phyloP scores from a whole-genome alignment of 345 rosid species.

The Ricinus communis region DNA sequence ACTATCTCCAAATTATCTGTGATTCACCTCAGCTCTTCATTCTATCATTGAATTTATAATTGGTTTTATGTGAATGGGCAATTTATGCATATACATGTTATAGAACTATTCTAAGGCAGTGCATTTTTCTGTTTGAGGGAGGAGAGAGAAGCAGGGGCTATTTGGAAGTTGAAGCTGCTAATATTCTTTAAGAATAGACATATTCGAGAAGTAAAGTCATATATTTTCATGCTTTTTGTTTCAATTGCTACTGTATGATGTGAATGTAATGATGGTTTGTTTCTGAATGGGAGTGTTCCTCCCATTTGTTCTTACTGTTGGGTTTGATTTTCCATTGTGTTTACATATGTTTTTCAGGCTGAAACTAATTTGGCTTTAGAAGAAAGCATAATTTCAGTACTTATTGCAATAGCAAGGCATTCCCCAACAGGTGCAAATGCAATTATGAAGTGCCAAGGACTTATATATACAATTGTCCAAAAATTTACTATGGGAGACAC shows the following conservation, averaged over 20 bases:
- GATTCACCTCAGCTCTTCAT: neutral
- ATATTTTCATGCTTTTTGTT: neutral
- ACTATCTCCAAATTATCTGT: neutral
- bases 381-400: constrained; percentile 60
- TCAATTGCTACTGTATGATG: constrained; percentile 1
- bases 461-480: constrained; percentile 56
- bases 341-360: constrained; percentile 47
- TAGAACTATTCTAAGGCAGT: neutral
- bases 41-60: neutral
- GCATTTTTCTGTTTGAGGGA: neutral
- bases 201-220: neutral
- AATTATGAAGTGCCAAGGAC: constrained; percentile 70
- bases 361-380: constrained; percentile 50
- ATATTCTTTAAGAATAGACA: neutral
- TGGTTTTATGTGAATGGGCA: neutral
- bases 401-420: constrained; percentile 82
- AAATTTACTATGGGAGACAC: constrained; percentile 50
- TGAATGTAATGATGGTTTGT: neutral
- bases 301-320: neutral
- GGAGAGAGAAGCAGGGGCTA: neutral
- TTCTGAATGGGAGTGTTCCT: neutral
- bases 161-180: neutral
- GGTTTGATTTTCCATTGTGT: constrained; percentile 13
- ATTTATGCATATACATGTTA: neutral
- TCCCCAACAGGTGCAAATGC: constrained; percentile 74